A percentile compares a stretch with the other conserved stretches of the same genome.
phyloP scores from a whole-genome alignment of 805 yeast genomes.

The Ogataea pignaliae region DNA sequence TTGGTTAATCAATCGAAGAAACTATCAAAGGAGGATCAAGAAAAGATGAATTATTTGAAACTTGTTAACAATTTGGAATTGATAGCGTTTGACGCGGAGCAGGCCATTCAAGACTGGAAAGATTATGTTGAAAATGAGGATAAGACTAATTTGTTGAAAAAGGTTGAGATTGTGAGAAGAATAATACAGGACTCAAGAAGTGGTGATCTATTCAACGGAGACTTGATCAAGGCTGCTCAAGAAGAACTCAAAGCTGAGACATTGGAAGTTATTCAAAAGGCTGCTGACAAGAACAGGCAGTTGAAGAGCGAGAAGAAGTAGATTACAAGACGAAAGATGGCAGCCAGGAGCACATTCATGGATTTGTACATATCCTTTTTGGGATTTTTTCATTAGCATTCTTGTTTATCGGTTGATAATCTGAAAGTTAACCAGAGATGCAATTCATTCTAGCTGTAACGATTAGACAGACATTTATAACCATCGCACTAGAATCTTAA shows the following conservation, averaged over 20 bases:
- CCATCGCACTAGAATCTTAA: no score
- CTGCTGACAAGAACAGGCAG: conserved; percentile 22
- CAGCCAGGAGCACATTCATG: no score
- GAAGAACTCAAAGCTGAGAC: conserved; percentile 31
- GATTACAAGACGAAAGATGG: not conserved
- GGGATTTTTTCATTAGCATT: no score
- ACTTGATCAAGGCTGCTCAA: conserved; percentile 31
- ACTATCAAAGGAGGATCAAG: conserved; percentile 72
- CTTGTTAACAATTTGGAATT: conserved; percentile 58
- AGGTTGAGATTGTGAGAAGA: conserved; percentile 21
- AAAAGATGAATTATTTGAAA: conserved; percentile 50
- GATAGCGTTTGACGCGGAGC: conserved; percentile 32
- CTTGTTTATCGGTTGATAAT: no score
- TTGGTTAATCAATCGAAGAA: conserved; percentile 90
- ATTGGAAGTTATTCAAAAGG: conserved; percentile 22
- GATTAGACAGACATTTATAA: no score
- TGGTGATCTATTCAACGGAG: conserved; percentile 26
- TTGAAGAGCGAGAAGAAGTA: not conserved
- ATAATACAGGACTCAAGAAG: conserved; percentile 28
- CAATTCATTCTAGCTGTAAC: no score
- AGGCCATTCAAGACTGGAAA: conserved; percentile 26
- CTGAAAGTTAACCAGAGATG: no score
- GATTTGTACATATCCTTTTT: not conserved
- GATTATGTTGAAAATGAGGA: conserved; percentile 16
- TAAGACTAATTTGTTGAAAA: conserved; percentile 11